A percentile compares a stretch with the other conserved stretches of the same genome.
These are phyloP conservation scores for Hondaea fermentalgiana DNA, from an alignment of 108 stramenopile species.

Conservation along the genomic window DNA sequence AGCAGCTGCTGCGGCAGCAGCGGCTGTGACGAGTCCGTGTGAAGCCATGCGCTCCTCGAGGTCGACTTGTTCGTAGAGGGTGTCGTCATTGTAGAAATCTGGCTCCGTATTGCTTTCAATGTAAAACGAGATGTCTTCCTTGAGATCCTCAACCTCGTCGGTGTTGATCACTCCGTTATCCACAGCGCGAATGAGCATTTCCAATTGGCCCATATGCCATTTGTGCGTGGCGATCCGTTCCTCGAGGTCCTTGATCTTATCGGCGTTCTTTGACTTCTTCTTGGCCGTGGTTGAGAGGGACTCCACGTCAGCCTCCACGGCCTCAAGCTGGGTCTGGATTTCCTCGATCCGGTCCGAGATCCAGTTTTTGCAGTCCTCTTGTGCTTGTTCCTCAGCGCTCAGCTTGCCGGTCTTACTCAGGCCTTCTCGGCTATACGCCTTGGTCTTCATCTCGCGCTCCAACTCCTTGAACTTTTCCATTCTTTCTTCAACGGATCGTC, in stretches of 20 bases:
- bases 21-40: neutral
- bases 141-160: conserved; percentile 68
- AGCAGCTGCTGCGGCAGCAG: conserved; percentile 26
- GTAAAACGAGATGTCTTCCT: conserved; percentile 94
- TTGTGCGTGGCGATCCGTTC: conserved; percentile 66
- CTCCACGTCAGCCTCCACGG: conserved; percentile 77
- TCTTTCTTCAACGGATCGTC: conserved; percentile 79
- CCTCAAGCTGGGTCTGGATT: conserved; percentile 60
- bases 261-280: conserved; percentile 61
- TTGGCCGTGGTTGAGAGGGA: conserved; percentile 63
- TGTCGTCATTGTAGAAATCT: conserved; percentile 58
- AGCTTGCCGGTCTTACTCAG: conserved; percentile 67
- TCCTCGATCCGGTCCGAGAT: conserved; percentile 64
- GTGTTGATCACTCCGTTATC: conserved; percentile 79
- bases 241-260: conserved; percentile 59
- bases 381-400: conserved; percentile 65
- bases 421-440: conserved; percentile 93
- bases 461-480: conserved; percentile 99
- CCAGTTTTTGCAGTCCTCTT: conserved; percentile 61
- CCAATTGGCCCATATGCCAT: conserved; percentile 75
- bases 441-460: conserved; percentile 98
- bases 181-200: conserved; percentile 86
- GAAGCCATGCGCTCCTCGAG: neutral
- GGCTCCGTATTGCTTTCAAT: conserved; percentile 72
- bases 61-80: conserved; percentile 57